Evolutionary conservation across 2,329 filamentous ascomycete species (phyloP), one percentile per base, ranked within the genome.

Genomic region (Botrytis byssoidea): DNA sequence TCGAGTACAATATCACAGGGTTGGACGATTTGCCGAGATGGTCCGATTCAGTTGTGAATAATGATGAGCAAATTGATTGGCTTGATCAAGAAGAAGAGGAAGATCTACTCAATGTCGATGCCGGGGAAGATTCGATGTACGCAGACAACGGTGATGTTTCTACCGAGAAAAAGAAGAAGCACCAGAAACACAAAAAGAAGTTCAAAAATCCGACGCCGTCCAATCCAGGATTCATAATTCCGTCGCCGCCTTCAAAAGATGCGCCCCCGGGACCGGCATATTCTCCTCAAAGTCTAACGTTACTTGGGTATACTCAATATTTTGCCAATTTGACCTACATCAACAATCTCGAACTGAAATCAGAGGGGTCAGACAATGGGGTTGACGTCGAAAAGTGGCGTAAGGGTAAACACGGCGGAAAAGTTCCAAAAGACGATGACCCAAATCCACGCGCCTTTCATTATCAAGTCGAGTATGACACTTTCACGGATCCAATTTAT

Each of bases 281-380:
- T 83, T 94, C 91, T 32, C 90, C 92, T 12, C 96, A 99, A 81
- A 85, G 93, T 0, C 85, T 98, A 55, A 93, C 93, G 0, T 85
- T 95, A 75, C 86, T 92, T 4, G 90, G 93, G 8, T 98, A 94
- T 82, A 94, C 90, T 6, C 96, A 99, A 79, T 98, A 97, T 82
- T 98, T 90, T 82, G 94, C 95, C 75, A 99, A 99, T 81, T 84
- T 99, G n/a, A 98, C 95, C 0, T 84, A 89, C 74, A 91, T 97
- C 83, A 97, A 98, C 83, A 93, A 94, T 78, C 89, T 77, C n/a
- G 55, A 92, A 74, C 86, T 90, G 66, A 71, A 74, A 37, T 51
- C 32, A 55, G 78, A 48, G 8, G 18, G 35, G 16, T 70, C 66
- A 1, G 22, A 77, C 29, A 79, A 81, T 16, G 82, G 81, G 10